These are phyloP conservation scores for Schoenoplectus triqueter DNA, from an alignment of 202 grass and related monocot species.

Conservation along the genomic window DNA sequence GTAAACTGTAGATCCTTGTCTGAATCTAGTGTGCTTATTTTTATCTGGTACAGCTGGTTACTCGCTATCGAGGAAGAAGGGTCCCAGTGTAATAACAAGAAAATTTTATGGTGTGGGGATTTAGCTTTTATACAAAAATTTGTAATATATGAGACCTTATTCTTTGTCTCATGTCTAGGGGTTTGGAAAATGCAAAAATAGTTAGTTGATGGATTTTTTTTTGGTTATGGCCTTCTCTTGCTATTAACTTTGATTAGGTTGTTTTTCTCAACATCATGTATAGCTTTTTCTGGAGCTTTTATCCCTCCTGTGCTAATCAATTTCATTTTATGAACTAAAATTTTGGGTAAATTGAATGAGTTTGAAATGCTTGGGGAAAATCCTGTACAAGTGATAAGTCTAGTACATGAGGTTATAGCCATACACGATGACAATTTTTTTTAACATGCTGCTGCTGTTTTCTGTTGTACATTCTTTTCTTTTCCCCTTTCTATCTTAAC, in stretches of 20 bases:
- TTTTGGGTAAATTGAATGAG: not conserved
- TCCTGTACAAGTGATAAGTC: not conserved
- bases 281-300: conserved; percentile 1
- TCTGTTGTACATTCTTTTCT: not conserved
- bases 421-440: not conserved
- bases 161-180: not conserved
- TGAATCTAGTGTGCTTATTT: conserved; percentile 29
- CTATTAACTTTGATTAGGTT: conserved; percentile 4
- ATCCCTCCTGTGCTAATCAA: not conserved
- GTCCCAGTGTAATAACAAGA: conserved; percentile 31
- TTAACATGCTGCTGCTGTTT: not conserved
- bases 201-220: conserved; percentile 23
- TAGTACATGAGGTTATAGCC: not conserved
- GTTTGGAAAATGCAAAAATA: conserved; percentile 15
- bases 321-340: not conserved
- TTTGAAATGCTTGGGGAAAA: not conserved
- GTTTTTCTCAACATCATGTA: conserved; percentile 7
- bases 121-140: conserved; percentile 24
- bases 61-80: conserved; percentile 41
- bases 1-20: not conserved
- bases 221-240: conserved; percentile 13
- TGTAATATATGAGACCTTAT: conserved; percentile 29
- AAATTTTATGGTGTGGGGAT: not conserved
- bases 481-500: not conserved
- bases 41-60: conserved; percentile 32